Evolutionary conservation across 257 asterid genomes (phyloP), one percentile per base, ranked within the genome.

Genomic region (Solanum infundibuliforme): DNA sequence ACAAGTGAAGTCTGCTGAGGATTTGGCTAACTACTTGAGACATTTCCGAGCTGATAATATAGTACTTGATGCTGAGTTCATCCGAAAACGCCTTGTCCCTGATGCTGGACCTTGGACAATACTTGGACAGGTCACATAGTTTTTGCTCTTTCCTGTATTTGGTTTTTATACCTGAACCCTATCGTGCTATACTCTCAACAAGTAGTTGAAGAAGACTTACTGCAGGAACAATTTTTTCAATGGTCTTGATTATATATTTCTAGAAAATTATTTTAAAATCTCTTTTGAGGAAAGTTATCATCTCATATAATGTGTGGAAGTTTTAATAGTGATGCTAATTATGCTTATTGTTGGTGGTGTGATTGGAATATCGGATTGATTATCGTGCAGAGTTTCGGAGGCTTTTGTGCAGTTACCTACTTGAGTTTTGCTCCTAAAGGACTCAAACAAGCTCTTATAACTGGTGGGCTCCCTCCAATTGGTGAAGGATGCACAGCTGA

Each of bases 391-490:
- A 97, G 99, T 91, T 97, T 91, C 86, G 99, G 99, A 79, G 99
- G 99, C 39, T 97, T 97, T 92, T 95, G 98, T 91, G 98, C 98
- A 4, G 95, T 95, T 86, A 95, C 99, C 38, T 97, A 97, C 95
- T 89, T 97, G 92, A 95, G 98, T 91, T 97, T 95, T 86, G 99
- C 99, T 90, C 98, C 99, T 16, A 89, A 95, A 90, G 99, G 99
- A 89, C 92, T 97, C 88, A 95, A 91, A 87, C 98, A 97, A 85
- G 99, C 93, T 87, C 99, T 97, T 89, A 86, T 97, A 90, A 97
- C 99, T 36, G 99, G 99, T 86, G 99, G 99, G 48, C 90, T 95
- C 79, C 99, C 99, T 81, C 98, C 99, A 74, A 91, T 95, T 87
- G 95, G 94, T 75, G 88, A 86, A 89, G 98, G 98, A 73, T 94